Evolutionary conservation across 2,329 filamentous ascomycete genomes (phyloP), one percentile per base, ranked within the genome.

Genomic region (Botrytis fragariae): DNA sequence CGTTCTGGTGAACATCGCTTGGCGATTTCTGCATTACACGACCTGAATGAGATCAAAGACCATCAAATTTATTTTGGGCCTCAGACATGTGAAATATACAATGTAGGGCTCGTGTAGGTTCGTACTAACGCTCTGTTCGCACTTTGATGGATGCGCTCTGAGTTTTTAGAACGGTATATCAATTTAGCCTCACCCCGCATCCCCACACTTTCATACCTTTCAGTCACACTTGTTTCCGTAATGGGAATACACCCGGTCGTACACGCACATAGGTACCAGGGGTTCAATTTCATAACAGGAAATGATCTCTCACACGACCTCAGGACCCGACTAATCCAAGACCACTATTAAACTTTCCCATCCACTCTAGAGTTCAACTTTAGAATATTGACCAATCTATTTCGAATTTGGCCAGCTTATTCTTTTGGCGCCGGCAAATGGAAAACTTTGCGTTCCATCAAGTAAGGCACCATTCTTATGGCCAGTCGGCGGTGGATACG

Each of bases 261-360:
- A 39, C 64, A 39, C 20, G 35, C 45, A 39, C 8, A 64, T 64
- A 65, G 63, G 63, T 48, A 65, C 42, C 44, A 65, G 63, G 63
- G 42, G 42, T 35, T 65, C 45, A 22, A 54, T 12, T 10, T 39
- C 45, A 39, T 8, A 67, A 67, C 14, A 51, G 44, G 32, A 67
- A 54, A 67, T 37, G 22, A 48, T 51, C n/a, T 37, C 44, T n/a
- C 44, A 29, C 20, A 48, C 32, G 61, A 35, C 62, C 42, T 14
- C 42, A 45, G 42, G 62, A 45, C 62, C 62, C 42, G n/a, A 45
- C 42, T 45, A 6, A 32, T 35, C 39, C 62, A 45, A 45, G 42
- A 32, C 42, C 18, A 35, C n/a, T 29, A 25, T 45, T 14, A 25
- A 64, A 64, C 42, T 32, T 45, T 32, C 2, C 32, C 20, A 64